Percentiles rank a stretch among this genome's conserved stretches.
Conservation (phyloP, 257 asterid genomes). For the Capsicum pubescens region DNA sequence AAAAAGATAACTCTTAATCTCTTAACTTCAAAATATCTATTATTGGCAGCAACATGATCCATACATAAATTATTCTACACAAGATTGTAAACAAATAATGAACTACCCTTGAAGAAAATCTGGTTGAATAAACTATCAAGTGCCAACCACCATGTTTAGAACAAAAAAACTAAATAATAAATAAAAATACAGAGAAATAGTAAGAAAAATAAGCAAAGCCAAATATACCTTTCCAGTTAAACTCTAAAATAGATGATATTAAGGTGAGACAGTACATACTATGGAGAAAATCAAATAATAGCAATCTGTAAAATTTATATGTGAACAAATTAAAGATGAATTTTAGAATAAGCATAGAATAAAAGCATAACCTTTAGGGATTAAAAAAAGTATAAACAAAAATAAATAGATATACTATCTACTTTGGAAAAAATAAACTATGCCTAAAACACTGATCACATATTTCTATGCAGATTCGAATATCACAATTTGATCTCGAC, state of each 20-base stretch:
- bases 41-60: background rate
- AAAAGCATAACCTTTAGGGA: conserved; percentile 31
- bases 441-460: no score
- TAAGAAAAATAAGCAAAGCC: conserved; percentile 12
- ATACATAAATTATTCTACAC: background rate
- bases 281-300: conserved; percentile 33
- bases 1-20: background rate
- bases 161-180: background rate
- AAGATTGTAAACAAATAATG: background rate
- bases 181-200: no score
- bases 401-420: background rate
- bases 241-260: conserved; percentile 27
- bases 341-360: conserved; percentile 36
- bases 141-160: background rate
- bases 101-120: background rate
- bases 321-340: conserved; percentile 24
- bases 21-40: background rate
- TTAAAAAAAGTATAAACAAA: conserved; percentile 39
- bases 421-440: no score
- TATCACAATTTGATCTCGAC: no score
- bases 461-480: no score
- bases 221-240: conserved; percentile 30
- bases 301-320: conserved; percentile 35
- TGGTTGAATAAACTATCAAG: conserved; percentile 19
- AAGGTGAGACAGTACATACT: conserved; percentile 37